Evolutionary conservation across 208 protist species (phyloP), one percentile per base, ranked within the genome.

Genomic region (Endotrypanum monterogeii): DNA sequence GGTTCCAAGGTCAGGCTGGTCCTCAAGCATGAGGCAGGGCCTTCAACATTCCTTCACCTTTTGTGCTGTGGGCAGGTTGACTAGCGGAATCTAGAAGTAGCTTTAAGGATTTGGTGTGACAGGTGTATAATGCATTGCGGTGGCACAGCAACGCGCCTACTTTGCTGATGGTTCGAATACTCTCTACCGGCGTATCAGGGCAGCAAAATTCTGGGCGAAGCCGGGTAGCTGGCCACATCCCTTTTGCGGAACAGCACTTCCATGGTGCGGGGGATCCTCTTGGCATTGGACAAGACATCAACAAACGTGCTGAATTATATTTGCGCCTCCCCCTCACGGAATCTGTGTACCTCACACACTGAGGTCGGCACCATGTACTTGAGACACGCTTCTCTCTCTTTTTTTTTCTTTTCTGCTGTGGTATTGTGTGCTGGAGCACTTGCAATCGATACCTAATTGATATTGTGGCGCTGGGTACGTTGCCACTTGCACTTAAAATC

Each of bases 1-100:
- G 98, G 99, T 76, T 98, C 97, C 81, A 99, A 99, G 85, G 95
- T 81, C 0, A 98, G 98, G 69, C 96, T 98, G 50, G 96, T 94
- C 39, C 87, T 99, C 63, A 98, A 98, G 77, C 74, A 98, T 30
- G 98, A 99, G 78, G 93, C 86, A 12, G 87, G 94, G 3, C 96
- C 98, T 18, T 98, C 99, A 66, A 95, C 92, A 16, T 88, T 85
- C 2, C 92, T 94, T 83, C 96, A 94, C 71, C 82, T 90, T 3
- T 3, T 85, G 91, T 66, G 82, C 89, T 2, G 84, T 97, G 76
- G 89, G 90, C 12, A 87, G 88, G 1, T 73, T 84, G 28, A 90
- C 71, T 30, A 89, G 74, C 61, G 67, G 71, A n/a, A 83, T 90
- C 69, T 97, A 84, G 76, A 74, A 85, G 41, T 84, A 89, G 44